These are phyloP conservation scores for Pleurozium schreberi DNA, from an alignment of 225 moss, liverwort and hornwort genomes.

Conservation along the genomic window DNA sequence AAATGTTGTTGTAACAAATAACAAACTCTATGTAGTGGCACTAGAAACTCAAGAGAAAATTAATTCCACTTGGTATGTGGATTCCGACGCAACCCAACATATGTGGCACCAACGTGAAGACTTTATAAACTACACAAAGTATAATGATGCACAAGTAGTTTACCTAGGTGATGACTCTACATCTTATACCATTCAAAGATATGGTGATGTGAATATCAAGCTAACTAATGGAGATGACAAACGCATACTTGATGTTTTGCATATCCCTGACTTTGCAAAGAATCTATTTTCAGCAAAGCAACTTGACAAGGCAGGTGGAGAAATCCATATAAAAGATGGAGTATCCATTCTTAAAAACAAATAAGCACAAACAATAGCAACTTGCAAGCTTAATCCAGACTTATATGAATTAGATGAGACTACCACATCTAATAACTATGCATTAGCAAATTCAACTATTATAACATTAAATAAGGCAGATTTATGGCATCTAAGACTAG, in stretches of 20 bases:
- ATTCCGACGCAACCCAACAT: accelerated
- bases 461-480: background rate
- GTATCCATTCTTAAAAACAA: accelerated
- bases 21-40: background rate
- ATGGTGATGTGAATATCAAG: background rate
- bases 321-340: background rate
- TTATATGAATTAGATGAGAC: background rate
- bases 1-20: background rate
- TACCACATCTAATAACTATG: background rate
- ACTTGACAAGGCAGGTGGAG: background rate
- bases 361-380: accelerated
- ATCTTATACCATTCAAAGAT: accelerated
- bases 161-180: background rate
- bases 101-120: background rate
- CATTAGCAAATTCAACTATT: background rate
- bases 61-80: background rate
- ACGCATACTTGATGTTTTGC: accelerated
- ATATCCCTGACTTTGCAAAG: accelerated
- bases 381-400: accelerated
- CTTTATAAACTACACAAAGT: background rate
- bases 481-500: too few species aligned
- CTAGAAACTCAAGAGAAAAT: accelerated
- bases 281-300: background rate
- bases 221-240: accelerated
- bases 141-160: accelerated